phyloP scores from a whole-genome alignment of 1,284 basidiomycete species.

The Rhodotorula sp. region DNA sequence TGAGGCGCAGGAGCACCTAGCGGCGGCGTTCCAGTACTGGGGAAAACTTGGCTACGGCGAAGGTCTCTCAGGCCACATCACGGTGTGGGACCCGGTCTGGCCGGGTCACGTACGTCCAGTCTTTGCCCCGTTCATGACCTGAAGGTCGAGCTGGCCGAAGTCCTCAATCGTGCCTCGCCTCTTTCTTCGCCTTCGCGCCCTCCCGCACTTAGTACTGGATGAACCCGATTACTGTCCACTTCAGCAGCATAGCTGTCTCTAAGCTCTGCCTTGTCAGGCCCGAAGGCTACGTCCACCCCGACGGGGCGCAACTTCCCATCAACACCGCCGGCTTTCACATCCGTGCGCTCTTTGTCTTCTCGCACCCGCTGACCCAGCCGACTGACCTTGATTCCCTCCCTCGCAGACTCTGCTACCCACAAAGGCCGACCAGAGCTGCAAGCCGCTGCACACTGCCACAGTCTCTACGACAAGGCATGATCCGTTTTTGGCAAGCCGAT shows the following conservation, averaged over 20 bases:
- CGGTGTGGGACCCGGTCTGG: constrained; percentile 46
- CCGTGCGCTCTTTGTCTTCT: background rate
- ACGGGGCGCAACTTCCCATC: constrained; percentile 48
- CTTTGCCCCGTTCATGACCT: constrained; percentile 5
- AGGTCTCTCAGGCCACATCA: constrained; percentile 47
- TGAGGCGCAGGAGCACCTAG: constrained; percentile 42
- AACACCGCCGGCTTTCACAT: constrained; percentile 39
- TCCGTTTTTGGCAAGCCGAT: constrained; percentile 44
- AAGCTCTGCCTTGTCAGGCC: constrained; percentile 48
- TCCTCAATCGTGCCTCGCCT: too few species aligned
- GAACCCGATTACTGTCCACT: constrained; percentile 48
- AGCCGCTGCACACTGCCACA: constrained; percentile 48
- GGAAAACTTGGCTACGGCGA: constrained; percentile 46
- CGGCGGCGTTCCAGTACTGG: constrained; percentile 47
- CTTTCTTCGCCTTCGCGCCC: background rate
- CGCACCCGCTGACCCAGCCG: too few species aligned
- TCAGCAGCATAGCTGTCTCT: constrained; percentile 42
- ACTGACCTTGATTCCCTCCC: too few species aligned
- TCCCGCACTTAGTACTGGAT: constrained; percentile 37
- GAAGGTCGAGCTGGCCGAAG: too few species aligned
- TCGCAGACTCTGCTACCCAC: constrained; percentile 30
- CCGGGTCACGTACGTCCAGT: constrained; percentile 39
- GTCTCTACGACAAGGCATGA: constrained; percentile 46
- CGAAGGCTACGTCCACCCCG: constrained; percentile 46
- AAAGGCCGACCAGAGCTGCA: constrained; percentile 44